A percentile compares a stretch with the other conserved stretches of the same genome.
phyloP scores from a whole-genome alignment of 2,329 filamentous ascomycete species.

The Cladorrhinum sp. region DNA sequence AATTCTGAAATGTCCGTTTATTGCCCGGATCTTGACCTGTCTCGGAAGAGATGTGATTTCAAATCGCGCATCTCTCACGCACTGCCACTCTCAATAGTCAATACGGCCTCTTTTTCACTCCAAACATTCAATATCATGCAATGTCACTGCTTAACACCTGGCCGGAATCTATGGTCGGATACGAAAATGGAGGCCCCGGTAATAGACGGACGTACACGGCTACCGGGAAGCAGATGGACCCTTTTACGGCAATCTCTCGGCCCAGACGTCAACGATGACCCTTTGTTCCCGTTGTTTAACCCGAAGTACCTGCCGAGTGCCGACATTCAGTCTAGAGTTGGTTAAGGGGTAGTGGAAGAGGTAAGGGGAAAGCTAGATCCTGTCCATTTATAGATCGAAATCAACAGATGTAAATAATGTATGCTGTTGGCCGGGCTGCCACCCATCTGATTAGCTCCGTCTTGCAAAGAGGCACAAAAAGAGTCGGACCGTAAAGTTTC shows the following conservation, averaged over 20 bases:
- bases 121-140: not conserved
- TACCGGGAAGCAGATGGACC: slow-evolving; percentile 12
- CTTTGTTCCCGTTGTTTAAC: slow-evolving; percentile 9
- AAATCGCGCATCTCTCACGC: slow-evolving; percentile 10
- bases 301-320: slow-evolving; percentile 14
- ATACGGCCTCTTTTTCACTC: not conserved
- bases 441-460: slow-evolving; percentile 1
- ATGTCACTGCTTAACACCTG: slow-evolving; percentile 19
- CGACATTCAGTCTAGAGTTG: slow-evolving; percentile 8
- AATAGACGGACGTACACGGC: slow-evolving; percentile 21
- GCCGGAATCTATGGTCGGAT: slow-evolving; percentile 12
- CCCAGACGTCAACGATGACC: slow-evolving; percentile 10
- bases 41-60: slow-evolving; percentile 3
- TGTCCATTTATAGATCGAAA: not conserved
- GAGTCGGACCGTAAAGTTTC: slow-evolving; percentile 14
- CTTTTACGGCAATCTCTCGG: slow-evolving; percentile 25
- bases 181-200: slow-evolving; percentile 23
- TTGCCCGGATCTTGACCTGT: slow-evolving; percentile 7
- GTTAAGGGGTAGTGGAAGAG: not conserved
- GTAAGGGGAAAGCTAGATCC: not conserved
- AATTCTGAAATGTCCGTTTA: slow-evolving; percentile 7
- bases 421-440: not conserved
- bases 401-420: not conserved
- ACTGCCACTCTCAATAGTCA: not conserved
- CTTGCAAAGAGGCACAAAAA: not conserved